Conservation (phyloP, 352 stramenopile genomes). For the Phytophthora ramorum region DNA sequence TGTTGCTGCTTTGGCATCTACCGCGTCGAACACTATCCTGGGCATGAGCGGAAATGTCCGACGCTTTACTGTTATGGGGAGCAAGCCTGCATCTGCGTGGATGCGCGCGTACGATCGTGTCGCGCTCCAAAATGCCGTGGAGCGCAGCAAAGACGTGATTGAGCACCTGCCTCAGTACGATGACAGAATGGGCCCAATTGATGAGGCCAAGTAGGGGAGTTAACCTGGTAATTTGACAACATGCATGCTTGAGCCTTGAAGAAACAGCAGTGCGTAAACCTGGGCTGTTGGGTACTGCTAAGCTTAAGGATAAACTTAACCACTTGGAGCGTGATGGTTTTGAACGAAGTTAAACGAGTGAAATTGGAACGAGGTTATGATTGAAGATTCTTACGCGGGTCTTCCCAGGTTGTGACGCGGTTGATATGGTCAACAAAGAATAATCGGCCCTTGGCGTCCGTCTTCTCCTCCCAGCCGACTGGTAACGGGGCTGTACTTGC, state of each 20-base stretch:
- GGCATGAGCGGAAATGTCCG: slow-evolving; percentile 20
- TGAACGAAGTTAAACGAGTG: no score
- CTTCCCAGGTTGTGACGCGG: slow-evolving; percentile 73
- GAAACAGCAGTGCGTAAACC: background rate
- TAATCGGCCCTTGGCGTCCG: slow-evolving; percentile 64
- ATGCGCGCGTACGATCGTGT: slow-evolving; percentile 73
- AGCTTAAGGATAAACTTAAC: no score
- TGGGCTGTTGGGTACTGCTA: background rate
- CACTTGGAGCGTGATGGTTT: no score
- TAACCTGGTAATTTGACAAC: slow-evolving; percentile 9
- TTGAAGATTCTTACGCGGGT: slow-evolving; percentile 43
- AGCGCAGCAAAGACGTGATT: slow-evolving; percentile 70
- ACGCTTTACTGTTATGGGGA: slow-evolving; percentile 27
- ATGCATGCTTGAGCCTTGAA: slow-evolving; percentile 9
- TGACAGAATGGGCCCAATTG: slow-evolving; percentile 18
- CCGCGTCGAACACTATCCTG: slow-evolving; percentile 33
- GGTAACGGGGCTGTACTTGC: slow-evolving; percentile 38
- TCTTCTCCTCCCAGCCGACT: slow-evolving; percentile 75
- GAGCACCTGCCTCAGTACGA: slow-evolving; percentile 31
- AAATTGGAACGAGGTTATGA: slow-evolving; percentile 2
- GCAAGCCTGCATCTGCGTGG: slow-evolving; percentile 53
- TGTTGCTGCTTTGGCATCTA: slow-evolving; percentile 24
- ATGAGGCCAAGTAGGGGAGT: slow-evolving; percentile 16
- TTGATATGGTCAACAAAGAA: slow-evolving; percentile 87
- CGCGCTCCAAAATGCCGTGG: slow-evolving; percentile 68